Evolutionary conservation across 805 yeast genomes (phyloP).

Genomic region (Metschnikowia baotianmanensis): DNA sequence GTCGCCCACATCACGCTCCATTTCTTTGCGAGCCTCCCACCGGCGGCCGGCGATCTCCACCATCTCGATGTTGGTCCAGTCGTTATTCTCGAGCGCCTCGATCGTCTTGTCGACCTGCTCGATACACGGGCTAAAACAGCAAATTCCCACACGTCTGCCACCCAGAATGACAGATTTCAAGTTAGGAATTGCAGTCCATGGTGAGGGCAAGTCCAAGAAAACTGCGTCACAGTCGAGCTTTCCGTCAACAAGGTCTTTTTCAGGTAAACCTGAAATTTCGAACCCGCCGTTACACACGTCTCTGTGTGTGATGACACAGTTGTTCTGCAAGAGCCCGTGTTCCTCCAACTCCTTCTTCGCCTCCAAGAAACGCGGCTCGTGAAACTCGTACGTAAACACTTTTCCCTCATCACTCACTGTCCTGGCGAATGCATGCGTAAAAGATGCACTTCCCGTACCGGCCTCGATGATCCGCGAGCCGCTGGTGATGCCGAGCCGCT

Average conservation of each 20-base stretch:
- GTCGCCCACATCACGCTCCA: slow-evolving; percentile 79
- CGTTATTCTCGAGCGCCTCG: slow-evolving; percentile 64
- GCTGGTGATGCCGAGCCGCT: slow-evolving; percentile 69
- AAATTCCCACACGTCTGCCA: slow-evolving; percentile 59
- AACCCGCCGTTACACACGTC: slow-evolving; percentile 93
- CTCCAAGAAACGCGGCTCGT: slow-evolving; percentile 74
- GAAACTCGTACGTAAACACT: slow-evolving; percentile 87
- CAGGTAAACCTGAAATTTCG: slow-evolving; percentile 41
- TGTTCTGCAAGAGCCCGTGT: slow-evolving; percentile 56
- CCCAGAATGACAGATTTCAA: slow-evolving; percentile 56
- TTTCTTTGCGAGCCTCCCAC: slow-evolving; percentile 87
- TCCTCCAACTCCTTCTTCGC: slow-evolving; percentile 73
- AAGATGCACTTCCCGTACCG: slow-evolving; percentile 97
- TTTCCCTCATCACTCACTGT: slow-evolving; percentile 61
- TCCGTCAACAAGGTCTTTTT: slow-evolving; percentile 19
- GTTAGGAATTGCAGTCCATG: slow-evolving; percentile 92
- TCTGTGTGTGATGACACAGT: slow-evolving; percentile 76
- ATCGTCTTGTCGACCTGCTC: slow-evolving; percentile 93
- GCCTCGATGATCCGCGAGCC: slow-evolving; percentile 89
- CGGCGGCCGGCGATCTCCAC: slow-evolving; percentile 82
- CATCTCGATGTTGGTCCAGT: slow-evolving; percentile 88
- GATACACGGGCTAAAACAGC: slow-evolving; percentile 97
- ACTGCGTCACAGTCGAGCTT: slow-evolving; percentile 65
- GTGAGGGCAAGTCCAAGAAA: slow-evolving; percentile 91
- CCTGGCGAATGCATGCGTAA: slow-evolving; percentile 89